Evolutionary conservation across 108 stramenopile genomes (phyloP), one percentile per base, ranked within the genome.

Genomic region (Fragilaria crotonensis): DNA sequence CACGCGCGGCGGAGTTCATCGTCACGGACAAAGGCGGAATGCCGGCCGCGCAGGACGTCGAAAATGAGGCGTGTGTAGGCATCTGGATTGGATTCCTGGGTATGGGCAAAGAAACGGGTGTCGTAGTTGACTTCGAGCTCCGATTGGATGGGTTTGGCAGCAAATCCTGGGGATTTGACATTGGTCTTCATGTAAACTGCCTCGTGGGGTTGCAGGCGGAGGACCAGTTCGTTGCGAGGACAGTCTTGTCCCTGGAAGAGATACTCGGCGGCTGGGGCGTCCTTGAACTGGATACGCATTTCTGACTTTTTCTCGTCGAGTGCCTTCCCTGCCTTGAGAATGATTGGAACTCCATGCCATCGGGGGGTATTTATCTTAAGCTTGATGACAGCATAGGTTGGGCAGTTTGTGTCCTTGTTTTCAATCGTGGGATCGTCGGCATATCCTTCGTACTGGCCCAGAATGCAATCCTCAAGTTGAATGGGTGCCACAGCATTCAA

Each of bases 331-430:
- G 96, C 96, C 71, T 96, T 97, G 52, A 99, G 68, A 48, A 99
- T 94, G 64, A 97, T 87, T 9, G 98, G 98, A 11, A 99, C 98
- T 30, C 96, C 97, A 14, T 81, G 72, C 98, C 98, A 99, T 20
- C 97, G 81, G 5, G 83, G 93, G 62, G 91, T 99, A 66, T 96
- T 84, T 64, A 99, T 84, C 66, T 62, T 75, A 59, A 94, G 69
- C 29, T 79, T 76, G 30, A 94, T 70, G 0, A 75, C 71, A n/a
- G 89, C 90, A 72, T 93, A 99, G 17, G 98, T 99, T 7, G 96
- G 94, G 14, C 83, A 83, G 63, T 84, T 93, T 7, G 90, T 85
- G 48, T 88, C 87, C 57, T 78, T 89, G 66, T 87, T 90, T 64
- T 72, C 76, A 70, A 88, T 86, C n/a, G 91, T 95, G 26, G 75